These are phyloP conservation scores for Paxillus rubicundulus DNA, from an alignment of 768 basidiomycete genomes.

Conservation along the genomic window DNA sequence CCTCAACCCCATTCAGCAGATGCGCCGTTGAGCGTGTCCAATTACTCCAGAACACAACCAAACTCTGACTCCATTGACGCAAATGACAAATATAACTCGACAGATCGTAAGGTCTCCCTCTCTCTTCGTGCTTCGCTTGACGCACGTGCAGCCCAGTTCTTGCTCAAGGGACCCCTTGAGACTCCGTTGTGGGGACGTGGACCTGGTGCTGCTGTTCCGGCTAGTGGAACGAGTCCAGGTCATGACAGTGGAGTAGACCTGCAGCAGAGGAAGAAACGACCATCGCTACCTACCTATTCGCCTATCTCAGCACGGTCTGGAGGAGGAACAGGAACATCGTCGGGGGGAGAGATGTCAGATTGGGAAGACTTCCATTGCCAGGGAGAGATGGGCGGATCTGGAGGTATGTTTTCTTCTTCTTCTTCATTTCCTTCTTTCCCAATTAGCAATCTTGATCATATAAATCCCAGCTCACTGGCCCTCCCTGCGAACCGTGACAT, in stretches of 20 bases:
- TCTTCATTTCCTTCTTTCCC: not conserved
- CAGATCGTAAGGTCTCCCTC: constrained; percentile 58
- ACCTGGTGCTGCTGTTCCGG: not conserved
- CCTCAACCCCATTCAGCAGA: not conserved
- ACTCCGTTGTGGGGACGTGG: constrained; percentile 2
- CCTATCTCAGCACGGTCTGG: not conserved
- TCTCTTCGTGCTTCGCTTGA: constrained; percentile 52
- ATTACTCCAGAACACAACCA: not conserved
- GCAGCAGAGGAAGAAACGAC: constrained; percentile 2
- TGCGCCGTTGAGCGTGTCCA: not conserved
- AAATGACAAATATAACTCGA: constrained; percentile 50
- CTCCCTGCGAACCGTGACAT: not conserved
- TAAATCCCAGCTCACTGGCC: not conserved
- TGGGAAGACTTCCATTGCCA: not conserved
- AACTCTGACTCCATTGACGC: not conserved
- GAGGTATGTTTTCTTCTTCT: not conserved
- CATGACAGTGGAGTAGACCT: constrained; percentile 25
- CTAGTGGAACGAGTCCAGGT: constrained; percentile 21
- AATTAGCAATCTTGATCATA: not conserved
- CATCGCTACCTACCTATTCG: not conserved
- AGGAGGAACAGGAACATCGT: not conserved
- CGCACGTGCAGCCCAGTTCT: constrained; percentile 57
- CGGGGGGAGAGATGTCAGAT: not conserved
- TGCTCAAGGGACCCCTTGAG: constrained; percentile 40
- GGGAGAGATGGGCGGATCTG: not conserved